phyloP scores from a whole-genome alignment of 768 basidiomycete species.

The Cystobasidium tubakii region DNA sequence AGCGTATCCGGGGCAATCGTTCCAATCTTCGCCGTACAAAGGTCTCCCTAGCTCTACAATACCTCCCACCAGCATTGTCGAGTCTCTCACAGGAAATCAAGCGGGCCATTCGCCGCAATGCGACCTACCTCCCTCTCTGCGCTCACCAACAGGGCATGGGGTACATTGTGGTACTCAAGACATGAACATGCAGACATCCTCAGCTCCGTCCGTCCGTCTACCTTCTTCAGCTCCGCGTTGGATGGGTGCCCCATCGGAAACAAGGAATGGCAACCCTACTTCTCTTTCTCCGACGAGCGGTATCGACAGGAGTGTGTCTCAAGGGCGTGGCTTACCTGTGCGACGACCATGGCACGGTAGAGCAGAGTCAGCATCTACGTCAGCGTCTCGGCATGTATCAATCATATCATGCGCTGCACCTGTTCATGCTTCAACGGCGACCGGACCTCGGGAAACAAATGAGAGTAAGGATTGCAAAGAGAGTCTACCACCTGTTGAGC shows the following conservation, averaged over 20 bases:
- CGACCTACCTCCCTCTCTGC: not conserved
- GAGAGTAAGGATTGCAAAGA: too few relatives aligned
- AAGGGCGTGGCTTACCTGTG: not conserved
- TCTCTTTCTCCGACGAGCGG: not conserved
- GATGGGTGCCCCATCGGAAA: not conserved
- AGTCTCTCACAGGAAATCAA: not conserved
- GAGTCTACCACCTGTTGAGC: too few relatives aligned
- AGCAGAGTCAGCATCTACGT: not conserved
- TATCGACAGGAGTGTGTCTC: not conserved
- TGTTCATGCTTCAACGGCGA: not conserved
- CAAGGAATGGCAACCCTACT: not conserved
- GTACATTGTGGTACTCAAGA: not conserved
- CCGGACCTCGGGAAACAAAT: not conserved
- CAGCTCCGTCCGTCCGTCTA: not conserved
- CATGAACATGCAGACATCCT: not conserved
- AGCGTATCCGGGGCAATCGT: too few relatives aligned
- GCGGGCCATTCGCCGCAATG: not conserved
- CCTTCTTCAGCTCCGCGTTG: not conserved
- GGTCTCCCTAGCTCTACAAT: not conserved
- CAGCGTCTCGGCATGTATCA: not conserved
- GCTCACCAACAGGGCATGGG: too few relatives aligned
- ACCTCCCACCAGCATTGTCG: not conserved
- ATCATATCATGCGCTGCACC: not conserved
- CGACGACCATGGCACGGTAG: not conserved
- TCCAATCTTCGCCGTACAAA: too few relatives aligned